These are phyloP conservation scores for Haematococcus lacustris DNA, from an alignment of 139 green algal species.

Conservation along the genomic window DNA sequence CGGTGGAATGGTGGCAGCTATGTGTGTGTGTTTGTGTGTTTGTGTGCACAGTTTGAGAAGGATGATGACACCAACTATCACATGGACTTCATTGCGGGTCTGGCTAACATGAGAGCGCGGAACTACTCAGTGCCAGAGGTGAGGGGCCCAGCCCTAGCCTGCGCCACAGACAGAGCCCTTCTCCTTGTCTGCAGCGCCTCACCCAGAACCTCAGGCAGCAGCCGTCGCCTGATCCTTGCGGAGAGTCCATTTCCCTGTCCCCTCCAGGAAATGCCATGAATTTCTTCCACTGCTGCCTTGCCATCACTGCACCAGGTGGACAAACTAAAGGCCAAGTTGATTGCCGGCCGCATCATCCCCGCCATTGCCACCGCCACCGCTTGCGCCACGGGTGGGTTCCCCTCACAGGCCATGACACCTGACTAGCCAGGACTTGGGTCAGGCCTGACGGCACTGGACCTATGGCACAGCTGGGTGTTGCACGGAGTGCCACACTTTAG, in stretches of 20 bases:
- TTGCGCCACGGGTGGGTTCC: slow-evolving; percentile 63
- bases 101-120: slow-evolving; percentile 96
- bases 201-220: too few relatives aligned
- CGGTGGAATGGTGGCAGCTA: too few relatives aligned
- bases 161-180: not conserved
- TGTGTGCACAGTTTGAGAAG: slow-evolving; percentile 51
- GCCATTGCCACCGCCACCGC: slow-evolving; percentile 97
- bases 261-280: too few relatives aligned
- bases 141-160: not conserved
- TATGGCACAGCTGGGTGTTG: not conserved
- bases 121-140: slow-evolving; percentile 81
- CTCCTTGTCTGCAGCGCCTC: too few relatives aligned
- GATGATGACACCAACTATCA: slow-evolving; percentile 97
- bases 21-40: too few relatives aligned
- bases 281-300: not conserved
- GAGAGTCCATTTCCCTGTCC: too few relatives aligned
- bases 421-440: not conserved
- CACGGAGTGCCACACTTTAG: not conserved
- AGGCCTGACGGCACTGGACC: not conserved
- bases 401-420: too few relatives aligned
- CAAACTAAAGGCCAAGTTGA: slow-evolving; percentile 92
- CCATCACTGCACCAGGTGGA: slow-evolving; percentile 14
- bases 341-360: slow-evolving; percentile 95
- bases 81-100: slow-evolving; percentile 90
- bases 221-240: too few relatives aligned